Percentiles rank a stretch among this genome's conserved stretches.
phyloP scores from a whole-genome alignment of 495 filamentous ascomycete species.

The Penicillium odoratum region DNA sequence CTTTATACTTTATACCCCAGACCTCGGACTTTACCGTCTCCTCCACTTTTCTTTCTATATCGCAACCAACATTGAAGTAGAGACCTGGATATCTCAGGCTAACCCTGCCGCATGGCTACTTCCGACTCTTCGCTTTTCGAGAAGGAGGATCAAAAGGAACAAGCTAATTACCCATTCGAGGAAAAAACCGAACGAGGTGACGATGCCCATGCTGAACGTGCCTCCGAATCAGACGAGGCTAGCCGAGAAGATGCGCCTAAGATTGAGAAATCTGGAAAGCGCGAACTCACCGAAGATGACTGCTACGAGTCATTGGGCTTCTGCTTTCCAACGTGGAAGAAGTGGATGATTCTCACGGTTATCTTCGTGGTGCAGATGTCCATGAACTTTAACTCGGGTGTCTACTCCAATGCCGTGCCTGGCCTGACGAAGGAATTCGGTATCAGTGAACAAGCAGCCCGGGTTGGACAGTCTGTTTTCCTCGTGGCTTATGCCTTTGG shows the following conservation, averaged over 20 bases:
- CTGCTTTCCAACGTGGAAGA: slow-evolving; percentile 63
- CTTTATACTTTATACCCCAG: slow-evolving; percentile 12
- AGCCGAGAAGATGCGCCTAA: slow-evolving; percentile 16
- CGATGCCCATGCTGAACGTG: slow-evolving; percentile 22
- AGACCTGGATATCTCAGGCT: not conserved
- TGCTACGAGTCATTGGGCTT: slow-evolving; percentile 65
- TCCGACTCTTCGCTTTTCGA: slow-evolving; percentile 13
- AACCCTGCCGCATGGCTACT: slow-evolving; percentile 10
- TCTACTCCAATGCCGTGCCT: slow-evolving; percentile 65
- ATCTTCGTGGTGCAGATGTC: slow-evolving; percentile 77
- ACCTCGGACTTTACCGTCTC: not conserved
- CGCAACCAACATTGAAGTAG: not conserved
- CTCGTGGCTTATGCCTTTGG: slow-evolving; percentile 75
- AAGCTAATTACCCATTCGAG: not conserved
- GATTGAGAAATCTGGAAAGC: slow-evolving; percentile 39
- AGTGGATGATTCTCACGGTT: slow-evolving; percentile 71
- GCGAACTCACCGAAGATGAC: slow-evolving; percentile 62
- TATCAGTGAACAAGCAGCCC: slow-evolving; percentile 63
- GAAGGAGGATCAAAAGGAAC: slow-evolving; percentile 7
- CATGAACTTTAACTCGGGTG: slow-evolving; percentile 82
- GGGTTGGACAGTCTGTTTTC: slow-evolving; percentile 69
- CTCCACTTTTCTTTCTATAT: not conserved
- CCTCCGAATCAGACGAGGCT: slow-evolving; percentile 15
- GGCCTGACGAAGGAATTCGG: slow-evolving; percentile 62
- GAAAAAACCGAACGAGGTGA: slow-evolving; percentile 13